These are phyloP conservation scores for Terana coerulea DNA, from an alignment of 768 basidiomycete species.

Conservation along the genomic window DNA sequence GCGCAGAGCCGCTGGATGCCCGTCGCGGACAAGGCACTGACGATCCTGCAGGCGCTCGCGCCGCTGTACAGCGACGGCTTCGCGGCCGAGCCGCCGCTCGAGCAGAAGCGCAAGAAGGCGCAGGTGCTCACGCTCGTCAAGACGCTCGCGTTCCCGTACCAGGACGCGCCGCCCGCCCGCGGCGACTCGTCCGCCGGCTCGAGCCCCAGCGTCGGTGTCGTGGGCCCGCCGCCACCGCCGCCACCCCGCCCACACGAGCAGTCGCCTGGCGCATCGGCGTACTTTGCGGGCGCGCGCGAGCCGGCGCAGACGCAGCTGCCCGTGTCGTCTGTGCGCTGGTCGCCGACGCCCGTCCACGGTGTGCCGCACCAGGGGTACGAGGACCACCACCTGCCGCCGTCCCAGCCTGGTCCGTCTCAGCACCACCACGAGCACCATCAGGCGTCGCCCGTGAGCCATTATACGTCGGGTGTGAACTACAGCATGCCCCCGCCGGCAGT, in stretches of 20 bases:
- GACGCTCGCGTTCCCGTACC: conserved; percentile 80
- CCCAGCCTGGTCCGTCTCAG: not conserved
- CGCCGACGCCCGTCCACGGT: conserved; percentile 5
- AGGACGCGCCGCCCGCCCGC: conserved; percentile 50
- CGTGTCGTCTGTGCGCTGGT: conserved; percentile 21
- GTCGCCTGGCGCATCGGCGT: not conserved
- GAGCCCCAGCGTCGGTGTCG: conserved; percentile 2
- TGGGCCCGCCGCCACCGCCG: not conserved
- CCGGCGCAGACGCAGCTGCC: conserved; percentile 20
- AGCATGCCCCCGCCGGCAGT: conserved; percentile 7
- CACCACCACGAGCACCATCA: not conserved
- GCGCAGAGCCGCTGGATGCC: conserved; percentile 61
- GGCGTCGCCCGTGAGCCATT: not conserved
- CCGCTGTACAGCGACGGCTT: conserved; percentile 72
- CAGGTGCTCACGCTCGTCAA: conserved; percentile 63
- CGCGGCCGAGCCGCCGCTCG: conserved; percentile 42
- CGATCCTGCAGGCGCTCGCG: conserved; percentile 66
- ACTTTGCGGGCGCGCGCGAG: conserved; percentile 1
- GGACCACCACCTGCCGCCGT: conserved; percentile 5
- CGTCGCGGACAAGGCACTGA: conserved; percentile 71
- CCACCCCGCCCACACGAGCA: not conserved
- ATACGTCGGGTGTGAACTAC: not conserved
- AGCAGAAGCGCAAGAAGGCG: conserved; percentile 56
- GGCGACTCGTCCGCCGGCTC: conserved; percentile 15
- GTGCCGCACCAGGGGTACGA: conserved; percentile 2